Base-by-base conservation (phyloP, 208 protist species). In the Herpetomonas tarakana region DNA sequence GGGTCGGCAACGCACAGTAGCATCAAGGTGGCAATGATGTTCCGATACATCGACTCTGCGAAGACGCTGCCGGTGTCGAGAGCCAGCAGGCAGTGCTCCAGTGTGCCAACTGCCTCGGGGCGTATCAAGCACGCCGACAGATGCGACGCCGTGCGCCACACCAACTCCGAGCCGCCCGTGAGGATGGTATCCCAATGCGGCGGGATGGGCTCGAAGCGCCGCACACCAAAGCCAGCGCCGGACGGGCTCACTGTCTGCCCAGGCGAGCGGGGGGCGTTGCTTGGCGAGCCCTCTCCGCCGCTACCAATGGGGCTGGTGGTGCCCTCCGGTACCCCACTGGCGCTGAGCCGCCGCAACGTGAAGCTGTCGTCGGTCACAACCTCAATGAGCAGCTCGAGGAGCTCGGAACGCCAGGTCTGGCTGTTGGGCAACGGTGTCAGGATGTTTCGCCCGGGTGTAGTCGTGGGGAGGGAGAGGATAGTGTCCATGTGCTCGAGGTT, bases 301-400 rank as follows among this genome's bases (percentile, higher is more conserved):
- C 26, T 44, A 31, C 44, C 29, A 19, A 54, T 56, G 35, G 62
- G 38, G 30, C 58, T 56, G 55, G 57, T 67, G 21, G 6, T 51
- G 2, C 18, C 11, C 29, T 22, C 39, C 3, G 26, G 7, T 4
- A 52, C 60, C 3, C 27, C 59, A 44, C 64, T 50, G 18, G 81
- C 62, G 16, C 65, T 35, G 35, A 75, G 72, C 7, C 88, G 81
- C 16, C 68, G 58, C 38, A 74, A 59, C 0, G 82, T 74, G 53
- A 94, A 94, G 68, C 84, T 90, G 53, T 79, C 78, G 24, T 68
- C 74, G 2, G 85, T 79, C 46, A 62, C 67, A 22, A 92, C 41
- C 70, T 94, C 88, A 7, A 94, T 45, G 3, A 91, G 51, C 44
- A 84, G 52, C 35, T 92, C 84, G 1, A 83, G 65, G 26, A 94